A percentile compares a stretch with the other conserved stretches of the same genome.
These are phyloP conservation scores for Colletotrichum kahawae DNA, from an alignment of 2,329 filamentous ascomycete species.

Conservation along the genomic window DNA sequence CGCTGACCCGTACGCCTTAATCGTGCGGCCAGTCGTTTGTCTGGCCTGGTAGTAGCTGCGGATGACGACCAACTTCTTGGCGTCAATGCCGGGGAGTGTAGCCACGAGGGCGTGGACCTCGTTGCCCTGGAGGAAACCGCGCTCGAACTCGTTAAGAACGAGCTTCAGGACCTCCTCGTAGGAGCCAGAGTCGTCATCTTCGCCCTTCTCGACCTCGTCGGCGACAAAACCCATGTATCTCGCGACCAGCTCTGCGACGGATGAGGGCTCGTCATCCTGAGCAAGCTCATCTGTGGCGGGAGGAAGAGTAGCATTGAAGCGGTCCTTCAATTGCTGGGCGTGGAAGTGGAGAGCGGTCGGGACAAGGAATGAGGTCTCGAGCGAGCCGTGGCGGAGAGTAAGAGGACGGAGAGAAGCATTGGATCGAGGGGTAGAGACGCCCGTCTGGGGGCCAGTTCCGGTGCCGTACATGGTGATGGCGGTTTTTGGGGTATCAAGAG, in stretches of 20 bases:
- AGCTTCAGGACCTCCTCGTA: constrained; percentile 94
- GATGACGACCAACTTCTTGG: constrained; percentile 91
- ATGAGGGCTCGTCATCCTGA: constrained; percentile 98
- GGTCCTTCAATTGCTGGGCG: constrained; percentile 91
- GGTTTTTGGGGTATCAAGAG: constrained; percentile 45
- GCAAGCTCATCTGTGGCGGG: constrained; percentile 95
- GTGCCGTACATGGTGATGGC: constrained; percentile 80
- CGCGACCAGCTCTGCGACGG: constrained; percentile 87
- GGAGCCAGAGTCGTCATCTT: constrained; percentile 86
- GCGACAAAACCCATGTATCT: constrained; percentile 93
- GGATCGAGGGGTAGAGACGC: constrained; percentile 94
- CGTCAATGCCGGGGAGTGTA: constrained; percentile 83
- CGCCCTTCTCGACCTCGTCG: constrained; percentile 86
- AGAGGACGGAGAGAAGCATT: constrained; percentile 91
- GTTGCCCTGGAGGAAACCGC: constrained; percentile 91
- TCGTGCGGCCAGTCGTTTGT: constrained; percentile 80
- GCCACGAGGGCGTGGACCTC: constrained; percentile 93
- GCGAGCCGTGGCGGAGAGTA: constrained; percentile 88
- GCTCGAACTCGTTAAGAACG: constrained; percentile 94
- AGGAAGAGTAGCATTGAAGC: constrained; percentile 84
- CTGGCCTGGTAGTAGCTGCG: constrained; percentile 92
- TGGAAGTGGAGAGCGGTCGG: constrained; percentile 96
- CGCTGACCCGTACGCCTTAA: constrained; percentile 92
- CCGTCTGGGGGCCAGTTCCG: constrained; percentile 85
- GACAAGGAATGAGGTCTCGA: constrained; percentile 95